Evolutionary conservation across 1,284 basidiomycete species (phyloP).

Genomic region (Rhodotorula mucilaginosa): DNA sequence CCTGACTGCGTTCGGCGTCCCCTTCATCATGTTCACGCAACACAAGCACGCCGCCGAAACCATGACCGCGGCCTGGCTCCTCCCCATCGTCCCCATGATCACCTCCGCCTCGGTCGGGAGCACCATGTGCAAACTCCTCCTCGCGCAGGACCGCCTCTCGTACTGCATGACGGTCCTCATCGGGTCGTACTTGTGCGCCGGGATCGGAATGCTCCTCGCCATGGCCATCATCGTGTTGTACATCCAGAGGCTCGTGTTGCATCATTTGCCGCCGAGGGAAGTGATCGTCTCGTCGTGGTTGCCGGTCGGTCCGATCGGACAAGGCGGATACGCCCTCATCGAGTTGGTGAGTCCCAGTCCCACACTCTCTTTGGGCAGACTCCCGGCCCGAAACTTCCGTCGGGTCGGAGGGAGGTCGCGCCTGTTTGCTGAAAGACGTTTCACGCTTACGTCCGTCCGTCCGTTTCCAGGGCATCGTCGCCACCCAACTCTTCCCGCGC

Average conservation of each 20-base stretch:
- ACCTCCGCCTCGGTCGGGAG: conserved; percentile 41
- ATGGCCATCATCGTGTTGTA: conserved; percentile 42
- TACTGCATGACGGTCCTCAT: conserved; percentile 42
- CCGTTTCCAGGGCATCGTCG: conserved; percentile 30
- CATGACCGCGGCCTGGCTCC: conserved; percentile 44
- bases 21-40: conserved; percentile 40
- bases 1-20: conserved; percentile 36
- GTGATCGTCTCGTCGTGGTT: conserved; percentile 42
- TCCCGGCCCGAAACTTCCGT: too few relatives aligned
- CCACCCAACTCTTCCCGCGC: conserved; percentile 37
- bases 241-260: conserved; percentile 42
- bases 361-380: too few relatives aligned
- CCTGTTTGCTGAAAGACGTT: too few relatives aligned
- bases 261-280: conserved; percentile 43
- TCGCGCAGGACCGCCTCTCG: conserved; percentile 8
- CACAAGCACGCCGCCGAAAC: conserved; percentile 40
- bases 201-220: conserved; percentile 39
- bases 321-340: conserved; percentile 41
- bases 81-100: conserved; percentile 44
- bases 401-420: too few relatives aligned
- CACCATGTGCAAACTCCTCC: conserved; percentile 39
- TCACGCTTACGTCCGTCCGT: too few relatives aligned
- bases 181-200: conserved; percentile 41
- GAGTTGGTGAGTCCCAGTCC: conserved; percentile 32
- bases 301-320: conserved; percentile 44